Conservation (phyloP, 257 asterid genomes). For the Nicotiana knightiana region DNA sequence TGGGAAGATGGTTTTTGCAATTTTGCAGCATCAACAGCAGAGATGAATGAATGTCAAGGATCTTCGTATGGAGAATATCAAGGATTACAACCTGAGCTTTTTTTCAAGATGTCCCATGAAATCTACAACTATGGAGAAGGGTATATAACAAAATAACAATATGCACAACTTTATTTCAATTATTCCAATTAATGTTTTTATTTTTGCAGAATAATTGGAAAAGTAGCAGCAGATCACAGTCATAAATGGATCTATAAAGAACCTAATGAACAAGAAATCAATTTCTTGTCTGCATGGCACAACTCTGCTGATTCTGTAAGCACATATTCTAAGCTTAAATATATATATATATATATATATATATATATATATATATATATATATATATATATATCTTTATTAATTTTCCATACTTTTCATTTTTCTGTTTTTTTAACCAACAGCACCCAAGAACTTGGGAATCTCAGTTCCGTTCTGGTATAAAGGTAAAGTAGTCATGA, state of each 20-base stretch:
- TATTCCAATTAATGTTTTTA: neutral
- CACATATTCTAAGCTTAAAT: neutral
- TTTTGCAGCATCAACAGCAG: conserved; percentile 74
- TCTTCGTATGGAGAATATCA: conserved; percentile 50
- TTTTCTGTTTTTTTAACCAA: conserved; percentile 9
- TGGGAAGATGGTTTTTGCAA: conserved; percentile 99
- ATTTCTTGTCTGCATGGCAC: conserved; percentile 98
- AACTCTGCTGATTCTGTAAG: conserved; percentile 93
- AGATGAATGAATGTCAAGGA: conserved; percentile 42
- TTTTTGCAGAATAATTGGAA: conserved; percentile 68
- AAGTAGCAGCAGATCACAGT: conserved; percentile 98
- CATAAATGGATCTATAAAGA: conserved; percentile 98
- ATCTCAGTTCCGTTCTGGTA: conserved; percentile 96
- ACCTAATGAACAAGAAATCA: conserved; percentile 88
- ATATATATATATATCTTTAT: neutral
- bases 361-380: too few species aligned
- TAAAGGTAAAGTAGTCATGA: conserved; percentile 45
- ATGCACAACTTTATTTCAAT: neutral
- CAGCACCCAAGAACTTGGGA: conserved; percentile 99
- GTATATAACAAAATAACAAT: conserved; percentile 5
- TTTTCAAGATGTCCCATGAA: conserved; percentile 99
- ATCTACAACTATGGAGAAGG: conserved; percentile 99
- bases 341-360: neutral
- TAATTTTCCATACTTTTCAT: neutral
- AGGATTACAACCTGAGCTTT: conserved; percentile 90